Evolutionary conservation across 192 early-diverging fungal species (phyloP).

Genomic region (Dimargaris xerosporica): DNA sequence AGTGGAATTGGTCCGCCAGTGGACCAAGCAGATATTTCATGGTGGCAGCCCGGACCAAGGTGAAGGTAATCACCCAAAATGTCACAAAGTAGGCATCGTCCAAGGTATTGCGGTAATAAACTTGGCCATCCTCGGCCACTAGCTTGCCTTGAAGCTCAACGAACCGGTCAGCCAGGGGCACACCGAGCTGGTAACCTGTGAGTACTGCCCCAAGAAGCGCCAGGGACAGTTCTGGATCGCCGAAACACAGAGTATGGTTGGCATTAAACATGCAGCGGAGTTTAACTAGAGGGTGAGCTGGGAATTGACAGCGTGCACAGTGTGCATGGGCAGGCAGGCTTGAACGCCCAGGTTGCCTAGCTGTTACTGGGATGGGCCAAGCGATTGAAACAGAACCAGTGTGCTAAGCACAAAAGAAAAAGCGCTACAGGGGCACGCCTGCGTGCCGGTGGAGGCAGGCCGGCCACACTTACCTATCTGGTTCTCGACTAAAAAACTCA

Average conservation of each 20-base stretch:
- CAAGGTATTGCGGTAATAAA: neutral
- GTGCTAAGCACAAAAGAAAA: no score
- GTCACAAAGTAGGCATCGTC: slow-evolving; percentile 22
- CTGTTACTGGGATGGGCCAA: no score
- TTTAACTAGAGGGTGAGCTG: no score
- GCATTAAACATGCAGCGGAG: no score
- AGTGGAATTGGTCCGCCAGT: slow-evolving; percentile 19
- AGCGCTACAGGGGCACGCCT: no score
- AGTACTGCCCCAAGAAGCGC: slow-evolving; percentile 2
- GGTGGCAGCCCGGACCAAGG: slow-evolving; percentile 15
- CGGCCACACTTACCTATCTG: no score
- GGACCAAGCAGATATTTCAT: slow-evolving; percentile 24
- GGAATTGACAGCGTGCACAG: no score
- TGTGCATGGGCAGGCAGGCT: no score
- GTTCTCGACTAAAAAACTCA: slow-evolving; percentile 5
- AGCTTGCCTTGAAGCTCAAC: neutral
- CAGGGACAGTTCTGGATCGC: slow-evolving; percentile 1
- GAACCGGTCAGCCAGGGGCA: neutral
- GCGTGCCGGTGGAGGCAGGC: no score
- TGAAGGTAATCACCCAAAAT: slow-evolving; percentile 15
- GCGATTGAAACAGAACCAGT: no score
- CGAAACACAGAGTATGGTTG: no score
- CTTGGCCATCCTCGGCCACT: neutral
- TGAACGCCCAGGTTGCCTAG: no score
- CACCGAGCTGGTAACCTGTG: neutral